Base-by-base conservation (phyloP, 148 eudicot genomes). In the Fagopyrum esculentum region DNA sequence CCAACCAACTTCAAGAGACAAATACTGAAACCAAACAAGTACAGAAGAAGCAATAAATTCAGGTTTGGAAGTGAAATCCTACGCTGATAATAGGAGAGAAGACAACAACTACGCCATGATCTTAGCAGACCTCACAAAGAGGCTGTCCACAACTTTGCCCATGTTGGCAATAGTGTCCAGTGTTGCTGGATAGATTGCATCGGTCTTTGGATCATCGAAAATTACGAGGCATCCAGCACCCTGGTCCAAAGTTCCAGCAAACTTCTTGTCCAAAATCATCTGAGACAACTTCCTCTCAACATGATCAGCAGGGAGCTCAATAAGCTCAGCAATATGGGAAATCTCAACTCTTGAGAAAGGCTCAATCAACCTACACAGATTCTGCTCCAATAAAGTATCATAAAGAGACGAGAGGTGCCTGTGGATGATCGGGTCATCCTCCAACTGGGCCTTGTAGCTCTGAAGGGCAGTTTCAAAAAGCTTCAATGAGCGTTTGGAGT, bases 371-470 rank as follows among this genome's bases (percentile, higher is more conserved):
- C 83, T 79, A 75, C 87, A 84, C 59, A 84, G 81, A 56, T 84
- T 84, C 79, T 84, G 87, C 83, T 84, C 87, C 79, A 84, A 64
- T 57, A 84, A 56, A 45, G 85, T 84, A 60, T 85, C 87, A 49
- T 85, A 85, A 6, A 85, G 77, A 35, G 83, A 80, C 8, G 87
- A 85, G 5, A 85, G 71, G 79, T 85, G 87, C 73, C 87, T 61
- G 76, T 85, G 87, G 55, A 84, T 82, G 59, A 84, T 84, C 9
- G 87, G 87, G 71, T 84, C 87, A 30, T 84, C 87, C 71, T 84
- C 85, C 40, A 85, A 60, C 55, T 85, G 85, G 44, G 81, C 74
- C 83, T 82, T 80, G 79, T 68, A 85, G 71, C 74, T 82, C 74
- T 73, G 81, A 16, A 85, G 74, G 26, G 83, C 83, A 47, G 83